Evolutionary conservation across 75 land plant species (phyloP), one percentile per base, ranked within the genome.

Genomic region (Selaginella tamariscina): DNA sequence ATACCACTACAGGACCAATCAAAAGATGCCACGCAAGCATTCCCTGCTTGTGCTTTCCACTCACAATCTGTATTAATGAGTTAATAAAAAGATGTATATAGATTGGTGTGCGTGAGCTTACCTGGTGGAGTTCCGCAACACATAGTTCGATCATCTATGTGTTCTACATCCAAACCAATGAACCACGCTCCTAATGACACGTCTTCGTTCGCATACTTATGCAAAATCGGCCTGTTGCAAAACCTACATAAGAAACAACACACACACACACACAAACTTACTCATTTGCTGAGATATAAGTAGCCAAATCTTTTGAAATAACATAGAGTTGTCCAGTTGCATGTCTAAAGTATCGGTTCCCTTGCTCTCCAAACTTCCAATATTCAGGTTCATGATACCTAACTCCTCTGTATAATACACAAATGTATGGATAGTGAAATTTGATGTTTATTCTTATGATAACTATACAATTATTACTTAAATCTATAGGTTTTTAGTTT

Each of bases 1-100:
- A 88, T 88, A 1, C 92, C 92, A 56, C 92, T 88, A 76, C 92
- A 88, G 31, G 79, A 79, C 92, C 92, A 88, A 67, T 88, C 92
- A 68, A 88, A 88, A 9, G 92, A 88, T 15, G 89, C 89, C 56
- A 82, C 89, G 68, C 92, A 88, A 55, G 77, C 63, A 64, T 86
- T 88, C 31, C 92, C 92, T 30, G 90, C 86, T 49, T 88, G 87
- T 9, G 92, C 89, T 64, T 88, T 86, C 92, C 89, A 86, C 79
- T 88, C 92, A 67, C 92, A 88, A 72, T 88, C 93, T 76, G 83
- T 59, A 39, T 5, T 56, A 54, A 54, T 56, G 70, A 21, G 33
- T 63, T 11, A 11, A 15, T 39, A 39, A 39, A 39, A 39, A 5
- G 15, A 39, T 39, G 49, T 5, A 5, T 5, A 39, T 5, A 39